Evolutionary conservation across 352 stramenopile genomes (phyloP), one percentile per base, ranked within the genome.

Genomic region (Pythium dissotocum): DNA sequence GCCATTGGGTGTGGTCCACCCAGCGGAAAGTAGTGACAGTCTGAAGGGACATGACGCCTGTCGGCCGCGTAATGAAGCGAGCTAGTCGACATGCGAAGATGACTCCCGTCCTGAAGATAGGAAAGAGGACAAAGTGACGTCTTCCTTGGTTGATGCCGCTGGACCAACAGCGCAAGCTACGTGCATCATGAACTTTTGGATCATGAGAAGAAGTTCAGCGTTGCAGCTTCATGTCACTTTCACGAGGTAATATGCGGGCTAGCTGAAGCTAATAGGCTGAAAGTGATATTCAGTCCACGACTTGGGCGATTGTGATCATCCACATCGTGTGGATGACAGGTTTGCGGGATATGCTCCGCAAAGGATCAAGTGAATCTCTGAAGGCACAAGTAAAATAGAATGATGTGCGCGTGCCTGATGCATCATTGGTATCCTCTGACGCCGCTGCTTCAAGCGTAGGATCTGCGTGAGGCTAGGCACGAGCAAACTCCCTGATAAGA

Each of bases 351-450:
- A 40, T 40, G 42, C 28, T 58, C 52, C 52, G 28, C 52, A 10
- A 9, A 28, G 18, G 5, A 58, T 58, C 52, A 58, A 32, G 16
- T 28, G 52, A 58, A 58, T 58, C 52, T 30, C 4, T 58, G 38
- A 18, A 4, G 4, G 7, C 12, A 14, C 9, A 44, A 13, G 38
- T 18, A 44, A 44, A 44, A 44, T 44, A 44, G 13, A 44, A 14
- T 44, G 38, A 5, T 18, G 28, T 4, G 28, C 35, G 12, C 12
- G 35, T 40, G 38, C 38, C 38, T 18, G 1, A 44, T 44, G 38
- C 38, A 18, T 14, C 38, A 18, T 18, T 40, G 38, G 38, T 44
- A 44, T 44, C 38, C 38, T 44, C 13, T 8, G 9, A 44, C 13
- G 35, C 35, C 35, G 35, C 8, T 40, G 35, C 35, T 30, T 30